Conservation (phyloP, 768 basidiomycete species). For the Podaxis rugospora region DNA sequence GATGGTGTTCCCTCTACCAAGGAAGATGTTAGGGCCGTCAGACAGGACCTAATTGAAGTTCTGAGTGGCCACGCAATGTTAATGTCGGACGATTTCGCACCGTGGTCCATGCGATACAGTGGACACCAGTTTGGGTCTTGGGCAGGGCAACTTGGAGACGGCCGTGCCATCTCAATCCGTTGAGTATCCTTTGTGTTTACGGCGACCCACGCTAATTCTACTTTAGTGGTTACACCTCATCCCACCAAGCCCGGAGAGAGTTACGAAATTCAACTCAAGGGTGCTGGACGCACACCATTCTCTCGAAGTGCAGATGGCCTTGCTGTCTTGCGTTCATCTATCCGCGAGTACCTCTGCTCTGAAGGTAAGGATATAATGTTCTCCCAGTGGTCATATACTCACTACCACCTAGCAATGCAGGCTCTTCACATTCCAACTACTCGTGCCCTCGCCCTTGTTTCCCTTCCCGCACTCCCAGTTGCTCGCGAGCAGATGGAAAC, state of each 20-base stretch:
- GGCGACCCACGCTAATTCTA: neutral
- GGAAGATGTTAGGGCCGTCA: constrained; percentile 36
- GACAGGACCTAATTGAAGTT: constrained; percentile 76
- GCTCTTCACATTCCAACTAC: constrained; percentile 88
- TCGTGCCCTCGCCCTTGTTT: constrained; percentile 76
- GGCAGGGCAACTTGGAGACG: constrained; percentile 96
- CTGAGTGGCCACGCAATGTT: constrained; percentile 75
- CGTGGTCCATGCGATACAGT: constrained; percentile 89
- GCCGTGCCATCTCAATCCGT: constrained; percentile 86
- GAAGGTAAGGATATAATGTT: constrained; percentile 54
- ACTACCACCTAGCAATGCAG: constrained; percentile 32
- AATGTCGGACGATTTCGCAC: constrained; percentile 56
- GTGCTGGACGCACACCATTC: constrained; percentile 91
- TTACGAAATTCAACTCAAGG: constrained; percentile 93
- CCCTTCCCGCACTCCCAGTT: constrained; percentile 71
- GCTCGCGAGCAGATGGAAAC: constrained; percentile 69
- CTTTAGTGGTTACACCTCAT: constrained; percentile 73
- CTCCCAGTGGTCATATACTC: neutral
- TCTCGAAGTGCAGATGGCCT: constrained; percentile 90
- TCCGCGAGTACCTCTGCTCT: constrained; percentile 90
- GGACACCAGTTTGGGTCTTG: constrained; percentile 88
- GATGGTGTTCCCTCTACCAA: constrained; percentile 25
- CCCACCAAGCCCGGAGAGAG: constrained; percentile 47
- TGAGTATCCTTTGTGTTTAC: constrained; percentile 17
- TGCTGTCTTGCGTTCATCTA: constrained; percentile 90